Base-by-base conservation (phyloP, 305 asterid species). In the Galium porrigens region DNA sequence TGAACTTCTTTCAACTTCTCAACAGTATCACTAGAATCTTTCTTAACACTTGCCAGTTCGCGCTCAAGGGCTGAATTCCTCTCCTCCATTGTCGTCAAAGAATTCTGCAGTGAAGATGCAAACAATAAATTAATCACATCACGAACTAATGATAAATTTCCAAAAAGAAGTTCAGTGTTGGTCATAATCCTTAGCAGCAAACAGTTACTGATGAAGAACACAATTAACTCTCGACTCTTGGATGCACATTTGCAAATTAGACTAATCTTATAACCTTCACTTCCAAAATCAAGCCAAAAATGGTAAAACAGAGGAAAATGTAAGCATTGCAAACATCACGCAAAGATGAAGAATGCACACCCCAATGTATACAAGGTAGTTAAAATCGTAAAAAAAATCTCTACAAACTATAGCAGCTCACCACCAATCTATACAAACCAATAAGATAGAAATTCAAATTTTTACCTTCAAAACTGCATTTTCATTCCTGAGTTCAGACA, bases 1-100 rank as follows among this genome's bases (percentile, higher is more conserved):
- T 86, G 95, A 73, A 84, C 94, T 72, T 87, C 90, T 77, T 58
- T 79, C 86, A 91, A 78, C 80, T 85, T 92, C 36, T 76, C 57
- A 70, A 83, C 69, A 54, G 91, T 81, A 70, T 60, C 63, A 68
- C 61, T 82, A 46, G 87, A 81, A 62, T 84, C 95, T 75, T 87
- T 85, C 79, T 79, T 89, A 71, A 81, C 81, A 80, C 70, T 83
- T 61, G 79, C 72, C 70, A 92, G 89, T 70, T 92, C 95, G 61
- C 49, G 70, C 87, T 83, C 88, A 65, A 92, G 83, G 72, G 71
- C 67, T 4, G 83, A 68, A 70, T 87, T 92, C 82, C 77, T 92
- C 73, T 78, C 82, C 73, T 77, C 87, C 75, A 87, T 81, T 33
- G 79, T 71, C 57, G 58, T 75, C 67, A 92, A 67, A 70, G 95